These are phyloP conservation scores for Suhomyces terraborum DNA, from an alignment of 1,139 yeast genomes.

Conservation along the genomic window DNA sequence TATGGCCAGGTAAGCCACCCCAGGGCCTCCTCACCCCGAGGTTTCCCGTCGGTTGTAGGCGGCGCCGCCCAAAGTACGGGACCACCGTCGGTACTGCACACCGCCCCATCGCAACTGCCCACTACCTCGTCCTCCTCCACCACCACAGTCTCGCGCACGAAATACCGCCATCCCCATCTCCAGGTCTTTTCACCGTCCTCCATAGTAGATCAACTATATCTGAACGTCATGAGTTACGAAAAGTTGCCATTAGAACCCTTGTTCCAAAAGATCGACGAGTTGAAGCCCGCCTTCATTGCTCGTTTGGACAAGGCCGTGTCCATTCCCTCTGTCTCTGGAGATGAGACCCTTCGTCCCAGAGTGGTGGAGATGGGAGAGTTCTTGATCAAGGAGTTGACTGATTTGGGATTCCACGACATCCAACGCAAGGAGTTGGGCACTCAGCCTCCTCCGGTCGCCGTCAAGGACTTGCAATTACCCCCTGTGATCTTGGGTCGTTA, in stretches of 20 bases:
- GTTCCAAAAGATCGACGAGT: slow-evolving; percentile 65
- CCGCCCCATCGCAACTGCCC: too few species aligned
- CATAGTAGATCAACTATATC: too few species aligned
- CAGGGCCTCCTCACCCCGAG: neutral
- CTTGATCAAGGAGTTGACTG: slow-evolving; percentile 64
- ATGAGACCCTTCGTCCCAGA: slow-evolving; percentile 80
- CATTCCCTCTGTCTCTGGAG: slow-evolving; percentile 93
- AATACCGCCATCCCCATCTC: slow-evolving; percentile 1
- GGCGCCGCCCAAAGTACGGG: slow-evolving; percentile 1
- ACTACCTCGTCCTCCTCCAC: neutral
- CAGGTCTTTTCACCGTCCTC: too few species aligned
- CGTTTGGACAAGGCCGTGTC: slow-evolving; percentile 80
- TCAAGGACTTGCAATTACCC: slow-evolving; percentile 72
- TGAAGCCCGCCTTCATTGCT: slow-evolving; percentile 67
- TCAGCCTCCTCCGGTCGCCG: slow-evolving; percentile 83
- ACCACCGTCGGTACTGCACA: neutral
- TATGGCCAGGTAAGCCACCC: too few species aligned
- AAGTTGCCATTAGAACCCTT: slow-evolving; percentile 47
- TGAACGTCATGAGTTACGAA: slow-evolving; percentile 38
- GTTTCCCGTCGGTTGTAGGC: slow-evolving; percentile 1
- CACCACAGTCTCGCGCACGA: slow-evolving; percentile 1
- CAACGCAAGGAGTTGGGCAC: slow-evolving; percentile 79
- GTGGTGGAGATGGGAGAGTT: slow-evolving; percentile 88
- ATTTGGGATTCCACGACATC: slow-evolving; percentile 78
- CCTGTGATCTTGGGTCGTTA: slow-evolving; percentile 89